Percentiles rank a stretch among this genome's conserved stretches.
phyloP scores from a whole-genome alignment of 2,329 filamentous ascomycete species.

The Lizonia empirigonia region DNA sequence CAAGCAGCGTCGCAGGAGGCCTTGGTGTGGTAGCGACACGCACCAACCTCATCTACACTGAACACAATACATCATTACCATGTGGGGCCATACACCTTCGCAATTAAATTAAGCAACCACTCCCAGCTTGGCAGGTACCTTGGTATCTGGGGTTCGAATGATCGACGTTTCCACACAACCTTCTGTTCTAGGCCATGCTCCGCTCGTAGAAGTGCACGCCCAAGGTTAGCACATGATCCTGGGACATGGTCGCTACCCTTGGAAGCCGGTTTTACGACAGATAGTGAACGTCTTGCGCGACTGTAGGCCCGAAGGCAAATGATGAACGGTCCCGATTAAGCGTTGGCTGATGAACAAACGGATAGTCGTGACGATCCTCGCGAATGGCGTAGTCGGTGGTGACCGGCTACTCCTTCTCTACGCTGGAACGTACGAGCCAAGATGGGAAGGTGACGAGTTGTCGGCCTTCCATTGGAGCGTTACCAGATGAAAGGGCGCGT shows the following conservation, averaged over 20 bases:
- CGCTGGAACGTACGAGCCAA: constrained; percentile 1
- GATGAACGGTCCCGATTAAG: constrained; percentile 1
- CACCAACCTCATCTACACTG: constrained; percentile 18
- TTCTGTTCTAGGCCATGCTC: constrained; percentile 35
- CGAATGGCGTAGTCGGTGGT: constrained; percentile 9
- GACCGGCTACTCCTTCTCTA: constrained; percentile 8
- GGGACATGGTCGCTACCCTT: constrained; percentile 7
- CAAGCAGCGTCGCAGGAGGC: constrained; percentile 21
- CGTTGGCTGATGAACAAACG: constrained; percentile 2
- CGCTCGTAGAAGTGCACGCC: constrained; percentile 13
- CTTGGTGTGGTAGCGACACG: constrained; percentile 14
- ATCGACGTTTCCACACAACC: constrained; percentile 28
- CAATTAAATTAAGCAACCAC: constrained; percentile 38
- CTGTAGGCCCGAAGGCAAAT: constrained; percentile 10
- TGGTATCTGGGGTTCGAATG: constrained; percentile 21
- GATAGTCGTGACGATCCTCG: constrained; percentile 10
- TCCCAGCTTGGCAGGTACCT: constrained; percentile 42
- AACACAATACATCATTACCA: constrained; percentile 9
- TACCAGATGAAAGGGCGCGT: constrained; percentile 12
- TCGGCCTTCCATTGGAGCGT: constrained; percentile 11
- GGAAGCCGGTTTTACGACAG: constrained; percentile 13
- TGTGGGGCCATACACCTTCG: constrained; percentile 26
- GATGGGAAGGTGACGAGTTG: constrained; percentile 12
- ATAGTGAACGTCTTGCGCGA: constrained; percentile 16
- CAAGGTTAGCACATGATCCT: constrained; percentile 12